A percentile compares a stretch with the other conserved stretches of the same genome.
Conservation (phyloP, 2,329 filamentous ascomycete species). For the Fusarium sp. region DNA sequence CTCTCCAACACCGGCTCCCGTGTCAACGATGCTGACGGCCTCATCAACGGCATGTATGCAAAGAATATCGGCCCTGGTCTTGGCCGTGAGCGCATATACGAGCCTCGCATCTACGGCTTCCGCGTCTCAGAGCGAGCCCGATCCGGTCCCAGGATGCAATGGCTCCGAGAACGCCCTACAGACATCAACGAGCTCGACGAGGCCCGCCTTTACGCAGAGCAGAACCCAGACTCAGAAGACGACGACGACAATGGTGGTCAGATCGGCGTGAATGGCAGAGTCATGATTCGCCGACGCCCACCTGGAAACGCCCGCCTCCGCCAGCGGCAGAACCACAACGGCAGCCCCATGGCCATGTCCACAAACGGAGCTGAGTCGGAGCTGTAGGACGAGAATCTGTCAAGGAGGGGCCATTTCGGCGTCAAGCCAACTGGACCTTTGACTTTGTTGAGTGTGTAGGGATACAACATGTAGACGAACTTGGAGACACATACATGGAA, state of each 20-base stretch:
- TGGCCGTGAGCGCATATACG: conserved; percentile 85
- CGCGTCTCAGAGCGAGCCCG: conserved; percentile 89
- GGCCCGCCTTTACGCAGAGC: conserved; percentile 64
- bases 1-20: conserved; percentile 55
- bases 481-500: conserved; percentile 15
- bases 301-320: conserved; percentile 56
- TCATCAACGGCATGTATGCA: conserved; percentile 87
- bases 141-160: conserved; percentile 95
- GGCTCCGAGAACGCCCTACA: conserved; percentile 85
- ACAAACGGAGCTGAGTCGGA: conserved; percentile 68
- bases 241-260: conserved; percentile 63
- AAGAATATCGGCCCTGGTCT: conserved; percentile 90
- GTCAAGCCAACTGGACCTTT: conserved; percentile 13
- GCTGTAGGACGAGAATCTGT: conserved; percentile 51
- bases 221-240: conserved; percentile 67
- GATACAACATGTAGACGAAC: conserved; percentile 20
- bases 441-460: conserved; percentile 10
- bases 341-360: conserved; percentile 67
- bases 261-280: conserved; percentile 55
- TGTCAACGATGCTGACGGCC: conserved; percentile 57
- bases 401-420: not conserved
- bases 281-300: conserved; percentile 57
- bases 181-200: conserved; percentile 89
- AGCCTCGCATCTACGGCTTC: conserved; percentile 97
- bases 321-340: conserved; percentile 61